phyloP scores from a whole-genome alignment of 2,329 filamentous ascomycete genomes.

The Aspergillus vadensis region DNA sequence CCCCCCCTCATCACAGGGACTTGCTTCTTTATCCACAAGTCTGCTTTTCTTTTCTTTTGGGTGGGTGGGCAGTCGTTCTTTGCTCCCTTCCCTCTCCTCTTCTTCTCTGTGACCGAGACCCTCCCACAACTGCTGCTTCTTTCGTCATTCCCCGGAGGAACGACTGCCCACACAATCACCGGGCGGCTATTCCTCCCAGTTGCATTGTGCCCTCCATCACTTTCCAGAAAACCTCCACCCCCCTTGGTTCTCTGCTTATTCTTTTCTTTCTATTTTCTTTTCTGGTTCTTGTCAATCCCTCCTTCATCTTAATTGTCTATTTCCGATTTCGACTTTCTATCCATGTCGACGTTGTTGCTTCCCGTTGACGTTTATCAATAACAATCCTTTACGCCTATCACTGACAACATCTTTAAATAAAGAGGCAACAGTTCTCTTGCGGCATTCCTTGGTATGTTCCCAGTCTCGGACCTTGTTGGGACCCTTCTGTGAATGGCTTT shows the following conservation, averaged over 20 bases:
- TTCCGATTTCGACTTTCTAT: neutral
- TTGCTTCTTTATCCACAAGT: constrained; percentile 17
- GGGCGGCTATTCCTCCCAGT: constrained; percentile 23
- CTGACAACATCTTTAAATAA: constrained; percentile 24
- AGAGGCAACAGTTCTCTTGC: constrained; percentile 21
- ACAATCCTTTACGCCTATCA: constrained; percentile 22
- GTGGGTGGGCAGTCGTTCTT: constrained; percentile 30
- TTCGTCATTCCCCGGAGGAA: constrained; percentile 46
- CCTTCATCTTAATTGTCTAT: constrained; percentile 7
- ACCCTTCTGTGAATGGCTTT: constrained; percentile 13
- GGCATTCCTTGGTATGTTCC: constrained; percentile 30
- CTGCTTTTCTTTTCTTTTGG: constrained; percentile 12
- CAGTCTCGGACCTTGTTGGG: constrained; percentile 11
- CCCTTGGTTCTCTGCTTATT: constrained; percentile 8
- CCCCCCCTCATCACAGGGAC: constrained; percentile 19
- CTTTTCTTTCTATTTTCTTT: neutral
- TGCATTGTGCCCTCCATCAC: constrained; percentile 15
- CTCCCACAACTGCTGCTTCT: constrained; percentile 13
- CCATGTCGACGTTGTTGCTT: constrained; percentile 3
- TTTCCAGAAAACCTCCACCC: neutral
- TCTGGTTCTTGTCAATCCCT: constrained; percentile 15
- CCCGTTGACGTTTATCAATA: constrained; percentile 14
- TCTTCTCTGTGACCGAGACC: constrained; percentile 16
- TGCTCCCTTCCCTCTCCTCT: constrained; percentile 20
- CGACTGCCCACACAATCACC: constrained; percentile 35